A percentile compares a stretch with the other conserved stretches of the same genome.
phyloP scores from a whole-genome alignment of 164 flowering plant genomes.

The Litsea cubeba region DNA sequence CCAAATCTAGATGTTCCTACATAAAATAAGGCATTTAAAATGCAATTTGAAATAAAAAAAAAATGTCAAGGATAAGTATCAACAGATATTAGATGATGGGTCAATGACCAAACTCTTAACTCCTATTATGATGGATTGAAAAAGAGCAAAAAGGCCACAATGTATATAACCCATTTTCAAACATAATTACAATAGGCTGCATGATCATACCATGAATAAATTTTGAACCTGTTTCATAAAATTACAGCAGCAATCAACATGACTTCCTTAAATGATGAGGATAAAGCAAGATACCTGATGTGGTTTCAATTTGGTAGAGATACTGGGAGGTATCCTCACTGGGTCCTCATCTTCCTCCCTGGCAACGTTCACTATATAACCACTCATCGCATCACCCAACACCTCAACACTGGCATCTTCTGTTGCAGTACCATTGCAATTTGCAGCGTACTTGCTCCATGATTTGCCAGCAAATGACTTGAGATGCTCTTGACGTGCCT shows the following conservation, averaged over 20 bases:
- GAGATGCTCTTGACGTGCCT: conserved; percentile 97
- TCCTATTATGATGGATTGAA: neutral
- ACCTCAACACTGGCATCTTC: conserved; percentile 62
- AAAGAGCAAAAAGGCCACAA: neutral
- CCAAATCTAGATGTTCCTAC: neutral
- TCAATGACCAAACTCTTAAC: neutral
- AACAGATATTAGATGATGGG: neutral
- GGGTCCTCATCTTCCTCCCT: conserved; percentile 88
- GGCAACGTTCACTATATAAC: conserved; percentile 90
- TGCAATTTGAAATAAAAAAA: neutral
- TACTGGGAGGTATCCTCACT: conserved; percentile 85
- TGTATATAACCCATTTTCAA: neutral
- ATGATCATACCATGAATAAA: neutral
- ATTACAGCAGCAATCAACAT: neutral
- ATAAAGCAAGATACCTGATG: conserved; percentile 65
- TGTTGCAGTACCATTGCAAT: conserved; percentile 31
- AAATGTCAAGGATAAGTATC: too few species aligned
- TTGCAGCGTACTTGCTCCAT: conserved; percentile 30
- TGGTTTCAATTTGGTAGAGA: conserved; percentile 76
- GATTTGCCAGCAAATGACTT: conserved; percentile 64
- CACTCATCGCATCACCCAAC: conserved; percentile 68
- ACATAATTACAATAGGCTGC: neutral
- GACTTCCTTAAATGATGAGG: neutral
- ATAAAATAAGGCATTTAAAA: neutral
- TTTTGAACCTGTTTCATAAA: neutral